Evolutionary conservation across 345 rosid genomes (phyloP).

Genomic region (Aegle marmelos): DNA sequence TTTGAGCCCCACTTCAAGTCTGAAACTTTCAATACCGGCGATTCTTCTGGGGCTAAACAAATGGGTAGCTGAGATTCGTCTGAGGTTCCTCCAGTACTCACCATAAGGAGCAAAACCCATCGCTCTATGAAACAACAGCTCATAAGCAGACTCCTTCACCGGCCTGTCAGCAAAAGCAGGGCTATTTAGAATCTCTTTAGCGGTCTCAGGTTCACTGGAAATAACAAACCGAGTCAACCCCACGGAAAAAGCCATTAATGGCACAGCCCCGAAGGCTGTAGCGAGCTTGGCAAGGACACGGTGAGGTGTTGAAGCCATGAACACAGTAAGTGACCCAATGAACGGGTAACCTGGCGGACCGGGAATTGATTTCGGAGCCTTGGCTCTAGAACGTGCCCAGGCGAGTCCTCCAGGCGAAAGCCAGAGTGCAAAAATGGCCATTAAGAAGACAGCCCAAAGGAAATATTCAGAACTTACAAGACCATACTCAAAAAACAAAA

Average conservation of each 20-base stretch:
- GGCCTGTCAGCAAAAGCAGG: slow-evolving; percentile 87
- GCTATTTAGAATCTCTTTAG: slow-evolving; percentile 63
- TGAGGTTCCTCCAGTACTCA: slow-evolving; percentile 77
- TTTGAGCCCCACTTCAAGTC: slow-evolving; percentile 26
- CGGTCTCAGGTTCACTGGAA: slow-evolving; percentile 66
- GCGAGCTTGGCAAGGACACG: slow-evolving; percentile 48
- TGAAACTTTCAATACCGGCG: slow-evolving; percentile 29
- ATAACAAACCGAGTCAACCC: slow-evolving; percentile 68
- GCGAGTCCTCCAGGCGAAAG: slow-evolving; percentile 63
- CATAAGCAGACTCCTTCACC: slow-evolving; percentile 80
- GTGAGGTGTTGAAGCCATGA: slow-evolving; percentile 49
- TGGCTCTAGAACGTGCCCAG: slow-evolving; percentile 39
- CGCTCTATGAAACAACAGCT: slow-evolving; percentile 72
- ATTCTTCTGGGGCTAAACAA: slow-evolving; percentile 48
- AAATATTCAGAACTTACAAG: slow-evolving; percentile 19
- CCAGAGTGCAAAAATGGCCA: slow-evolving; percentile 36
- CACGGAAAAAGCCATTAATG: slow-evolving; percentile 75
- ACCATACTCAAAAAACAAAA: slow-evolving; percentile 14
- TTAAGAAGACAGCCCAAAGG: slow-evolving; percentile 18
- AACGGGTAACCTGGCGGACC: slow-evolving; percentile 65
- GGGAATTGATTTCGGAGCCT: slow-evolving; percentile 31
- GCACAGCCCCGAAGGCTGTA: slow-evolving; percentile 26
- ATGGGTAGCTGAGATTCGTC: slow-evolving; percentile 62
- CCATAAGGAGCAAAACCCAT: slow-evolving; percentile 88
- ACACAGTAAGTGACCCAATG: slow-evolving; percentile 35